These are phyloP conservation scores for Lachancea sp. DNA, from an alignment of 805 yeast species.

Conservation along the genomic window DNA sequence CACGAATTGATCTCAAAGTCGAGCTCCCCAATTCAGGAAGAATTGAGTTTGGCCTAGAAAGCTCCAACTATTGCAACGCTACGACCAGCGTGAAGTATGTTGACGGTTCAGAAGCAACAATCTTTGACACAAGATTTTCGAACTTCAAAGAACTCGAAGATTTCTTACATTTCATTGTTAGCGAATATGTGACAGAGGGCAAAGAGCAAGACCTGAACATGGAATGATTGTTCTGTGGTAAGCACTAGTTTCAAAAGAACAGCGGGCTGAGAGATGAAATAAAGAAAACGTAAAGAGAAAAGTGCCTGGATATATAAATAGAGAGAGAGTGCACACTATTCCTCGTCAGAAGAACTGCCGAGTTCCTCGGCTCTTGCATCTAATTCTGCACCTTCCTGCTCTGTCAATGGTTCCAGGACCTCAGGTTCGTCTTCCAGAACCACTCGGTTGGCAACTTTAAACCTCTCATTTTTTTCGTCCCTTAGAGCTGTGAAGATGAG, in stretches of 20 bases:
- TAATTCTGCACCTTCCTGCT: slow-evolving; percentile 3
- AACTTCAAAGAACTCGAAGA: slow-evolving; percentile 33
- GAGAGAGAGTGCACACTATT: background rate
- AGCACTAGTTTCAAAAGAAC: too few relatives aligned
- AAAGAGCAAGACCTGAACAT: background rate
- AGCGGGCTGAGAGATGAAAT: background rate
- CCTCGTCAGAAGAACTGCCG: background rate
- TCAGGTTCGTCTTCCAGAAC: slow-evolving; percentile 9
- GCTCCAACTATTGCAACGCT: slow-evolving; percentile 31
- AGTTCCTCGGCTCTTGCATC: slow-evolving; percentile 8
- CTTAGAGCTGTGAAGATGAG: slow-evolving; percentile 54
- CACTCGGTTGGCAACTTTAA: slow-evolving; percentile 32
- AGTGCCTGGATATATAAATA: too few relatives aligned
- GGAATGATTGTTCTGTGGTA: background rate
- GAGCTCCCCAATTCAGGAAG: slow-evolving; percentile 11
- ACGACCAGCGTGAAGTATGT: slow-evolving; percentile 19
- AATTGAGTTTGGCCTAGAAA: slow-evolving; percentile 17
- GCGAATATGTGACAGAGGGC: slow-evolving; percentile 15
- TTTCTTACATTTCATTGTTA: slow-evolving; percentile 28
- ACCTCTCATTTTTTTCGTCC: slow-evolving; percentile 53
- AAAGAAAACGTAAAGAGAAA: background rate
- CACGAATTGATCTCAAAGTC: slow-evolving; percentile 19
- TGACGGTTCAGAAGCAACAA: slow-evolving; percentile 3
- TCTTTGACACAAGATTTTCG: slow-evolving; percentile 26
- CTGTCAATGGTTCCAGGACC: slow-evolving; percentile 4